phyloP scores from a whole-genome alignment of 2,329 filamentous ascomycete species.

The Arthrobotrys conoides region DNA sequence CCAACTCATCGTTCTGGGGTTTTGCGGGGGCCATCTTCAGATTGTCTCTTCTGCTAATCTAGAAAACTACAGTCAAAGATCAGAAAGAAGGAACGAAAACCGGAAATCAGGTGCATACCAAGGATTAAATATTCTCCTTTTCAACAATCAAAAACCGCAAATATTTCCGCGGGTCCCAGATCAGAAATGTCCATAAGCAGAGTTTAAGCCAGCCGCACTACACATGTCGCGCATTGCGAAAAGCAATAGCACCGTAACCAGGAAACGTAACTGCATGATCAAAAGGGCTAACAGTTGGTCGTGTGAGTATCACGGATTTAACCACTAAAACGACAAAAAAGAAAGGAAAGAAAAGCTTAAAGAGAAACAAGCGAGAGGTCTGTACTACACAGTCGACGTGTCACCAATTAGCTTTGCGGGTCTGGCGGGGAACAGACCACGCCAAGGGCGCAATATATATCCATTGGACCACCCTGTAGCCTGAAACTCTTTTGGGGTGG shows the following conservation, averaged over 20 bases:
- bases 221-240: background rate
- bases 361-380: background rate
- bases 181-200: background rate
- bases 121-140: background rate
- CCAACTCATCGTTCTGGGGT: background rate
- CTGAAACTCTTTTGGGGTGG: background rate
- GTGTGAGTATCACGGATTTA: background rate
- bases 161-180: background rate
- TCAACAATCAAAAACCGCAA: background rate
- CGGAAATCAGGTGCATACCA: background rate
- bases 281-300: background rate
- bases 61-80: background rate
- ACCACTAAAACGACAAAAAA: background rate
- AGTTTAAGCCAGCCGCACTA: background rate
- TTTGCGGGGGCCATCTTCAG: background rate
- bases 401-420: constrained; percentile 4
- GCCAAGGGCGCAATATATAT: background rate
- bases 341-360: background rate
- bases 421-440: background rate
- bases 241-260: background rate
- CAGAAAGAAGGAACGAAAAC: background rate
- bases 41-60: background rate
- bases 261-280: background rate
- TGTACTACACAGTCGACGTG: background rate
- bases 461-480: background rate